Percentiles rank a stretch among this genome's conserved stretches.
Evolutionary conservation across 306 rosid species (phyloP).

Genomic region (Glycyrrhiza uralensis): DNA sequence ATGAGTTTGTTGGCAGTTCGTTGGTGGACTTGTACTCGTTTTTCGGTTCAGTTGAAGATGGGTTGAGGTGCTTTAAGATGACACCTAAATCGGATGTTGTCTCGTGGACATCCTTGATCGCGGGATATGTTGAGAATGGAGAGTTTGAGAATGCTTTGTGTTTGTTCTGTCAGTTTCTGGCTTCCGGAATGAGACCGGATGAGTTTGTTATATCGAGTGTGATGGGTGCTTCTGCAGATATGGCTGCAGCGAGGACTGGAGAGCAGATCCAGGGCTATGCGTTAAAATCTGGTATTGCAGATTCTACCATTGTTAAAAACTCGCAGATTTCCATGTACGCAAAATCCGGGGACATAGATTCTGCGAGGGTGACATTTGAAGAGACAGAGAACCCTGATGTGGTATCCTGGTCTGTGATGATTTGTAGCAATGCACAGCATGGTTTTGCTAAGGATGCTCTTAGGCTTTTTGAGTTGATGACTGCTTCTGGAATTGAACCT

Average conservation of each 20-base stretch:
- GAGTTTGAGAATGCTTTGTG: slow-evolving; percentile 43
- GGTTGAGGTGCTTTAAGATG: slow-evolving; percentile 46
- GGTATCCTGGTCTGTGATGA: slow-evolving; percentile 62
- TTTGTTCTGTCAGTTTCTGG: slow-evolving; percentile 39
- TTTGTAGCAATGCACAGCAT: slow-evolving; percentile 52
- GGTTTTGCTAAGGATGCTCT: slow-evolving; percentile 52
- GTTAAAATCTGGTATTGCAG: slow-evolving; percentile 35
- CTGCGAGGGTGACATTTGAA: slow-evolving; percentile 40
- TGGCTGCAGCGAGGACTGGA: slow-evolving; percentile 48
- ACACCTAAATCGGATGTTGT: slow-evolving; percentile 43
- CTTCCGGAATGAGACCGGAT: slow-evolving; percentile 39
- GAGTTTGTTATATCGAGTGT: slow-evolving; percentile 47
- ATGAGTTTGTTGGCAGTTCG: slow-evolving; percentile 52
- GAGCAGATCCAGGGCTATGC: slow-evolving; percentile 52
- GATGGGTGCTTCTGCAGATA: slow-evolving; percentile 47
- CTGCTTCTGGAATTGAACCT: slow-evolving; percentile 39
- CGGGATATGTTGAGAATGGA: slow-evolving; percentile 47
- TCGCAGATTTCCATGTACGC: slow-evolving; percentile 62
- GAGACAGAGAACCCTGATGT: slow-evolving; percentile 47
- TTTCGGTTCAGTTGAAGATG: slow-evolving; percentile 36
- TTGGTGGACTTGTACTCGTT: slow-evolving; percentile 52
- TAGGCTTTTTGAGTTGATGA: slow-evolving; percentile 45
- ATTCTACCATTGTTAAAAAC: slow-evolving; percentile 45
- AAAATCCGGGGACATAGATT: slow-evolving; percentile 51
- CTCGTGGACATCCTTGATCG: slow-evolving; percentile 50